Evolutionary conservation across 2,329 filamentous ascomycete species (phyloP), one percentile per base, ranked within the genome.

Genomic region (Sarocladium oryzae): DNA sequence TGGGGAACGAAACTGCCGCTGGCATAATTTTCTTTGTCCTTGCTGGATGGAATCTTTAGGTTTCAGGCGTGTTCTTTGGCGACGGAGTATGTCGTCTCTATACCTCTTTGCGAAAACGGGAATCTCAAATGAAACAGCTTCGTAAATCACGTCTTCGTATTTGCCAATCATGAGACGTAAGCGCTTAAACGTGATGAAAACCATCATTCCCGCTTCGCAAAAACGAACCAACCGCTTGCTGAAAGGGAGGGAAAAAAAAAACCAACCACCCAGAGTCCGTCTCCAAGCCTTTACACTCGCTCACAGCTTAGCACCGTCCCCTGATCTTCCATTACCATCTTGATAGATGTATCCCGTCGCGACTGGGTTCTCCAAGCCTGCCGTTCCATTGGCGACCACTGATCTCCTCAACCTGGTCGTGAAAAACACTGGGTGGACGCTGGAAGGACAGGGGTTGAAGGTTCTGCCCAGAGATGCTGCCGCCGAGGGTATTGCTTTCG

Each of bases 381-480:
- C 28, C 13, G 4, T 9, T 6, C 21, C 5, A 4, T 8, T 32
- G 36, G 53, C 58, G 20, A 75, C 70, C 4, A 81, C 77, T 2
- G 77, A 73, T 58, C 76, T 79, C 53, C 77, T 77, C 49, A 88
- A 68, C 49, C 75, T 74, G 26, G 79, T 72, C 0, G 85, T 86
- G 69, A 90, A 89, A 68, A 91, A 91, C 1, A 89, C 86, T 0
- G 87, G 87, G 57, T 91, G 87, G 23, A 79, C 70, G 35, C 73
- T 74, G 1, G 86, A 80, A 9, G 79, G 71, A 62, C 86, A 76
- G 61, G 76, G 78, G 4, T 60, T 55, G 18, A 23, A 21, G 20
- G 16, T n/a, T 16, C 26, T 6, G 5, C 16, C 43, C 10, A 13
- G 33, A 16, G 43, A 13, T 24, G 40, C 16, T 20, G 13, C 40